These are phyloP conservation scores for Oenanthe sinensis DNA, from an alignment of 129 eudicot species.

Conservation along the genomic window DNA sequence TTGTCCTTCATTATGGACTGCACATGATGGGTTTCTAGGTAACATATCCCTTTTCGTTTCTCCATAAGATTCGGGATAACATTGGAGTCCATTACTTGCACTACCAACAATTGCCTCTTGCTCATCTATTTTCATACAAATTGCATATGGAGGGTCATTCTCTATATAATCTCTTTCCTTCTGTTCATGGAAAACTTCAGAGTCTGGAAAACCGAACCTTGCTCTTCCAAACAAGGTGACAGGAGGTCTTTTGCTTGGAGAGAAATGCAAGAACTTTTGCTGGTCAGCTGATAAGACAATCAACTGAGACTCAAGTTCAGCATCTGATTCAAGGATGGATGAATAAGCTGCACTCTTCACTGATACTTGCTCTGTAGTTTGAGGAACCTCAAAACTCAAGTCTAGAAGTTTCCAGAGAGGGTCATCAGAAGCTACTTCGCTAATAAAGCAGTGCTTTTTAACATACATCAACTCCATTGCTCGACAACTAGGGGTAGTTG, in stretches of 20 bases:
- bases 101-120: background rate
- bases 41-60: background rate
- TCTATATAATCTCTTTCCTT: background rate
- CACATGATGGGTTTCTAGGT: background rate
- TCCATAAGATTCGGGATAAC: background rate
- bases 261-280: conserved; percentile 23
- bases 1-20: background rate
- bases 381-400: conserved; percentile 29
- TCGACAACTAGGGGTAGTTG: conserved; percentile 70
- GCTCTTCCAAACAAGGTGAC: conserved; percentile 84
- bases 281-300: conserved; percentile 11
- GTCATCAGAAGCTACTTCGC: conserved; percentile 31
- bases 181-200: conserved; percentile 22
- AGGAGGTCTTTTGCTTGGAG: conserved; percentile 38
- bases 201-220: conserved; percentile 44
- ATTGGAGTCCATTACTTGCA: background rate
- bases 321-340: conserved; percentile 11
- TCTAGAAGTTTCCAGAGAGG: conserved; percentile 62
- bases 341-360: conserved; percentile 13
- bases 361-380: conserved; percentile 15
- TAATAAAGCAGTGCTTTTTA: conserved; percentile 40
- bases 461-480: conserved; percentile 69
- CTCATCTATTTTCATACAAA: background rate
- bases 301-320: conserved; percentile 23
- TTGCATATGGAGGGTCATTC: background rate